A percentile compares a stretch with the other conserved stretches of the same genome.
phyloP scores from a whole-genome alignment of 1,284 basidiomycete species.

The Ceratobasidium sp. region DNA sequence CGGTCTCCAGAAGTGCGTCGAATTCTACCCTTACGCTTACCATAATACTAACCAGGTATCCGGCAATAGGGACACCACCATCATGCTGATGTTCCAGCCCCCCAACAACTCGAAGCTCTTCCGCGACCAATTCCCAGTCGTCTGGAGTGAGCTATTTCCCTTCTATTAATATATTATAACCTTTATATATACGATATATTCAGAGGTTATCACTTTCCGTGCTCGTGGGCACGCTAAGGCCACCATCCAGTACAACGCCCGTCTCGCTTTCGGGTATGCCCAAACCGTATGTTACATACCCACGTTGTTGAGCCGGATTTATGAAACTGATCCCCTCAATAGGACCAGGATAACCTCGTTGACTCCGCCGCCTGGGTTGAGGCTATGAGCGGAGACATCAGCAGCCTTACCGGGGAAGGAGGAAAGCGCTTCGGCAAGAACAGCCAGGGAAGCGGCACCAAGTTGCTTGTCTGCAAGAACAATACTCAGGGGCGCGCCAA shows the following conservation, averaged over 20 bases:
- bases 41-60: not conserved
- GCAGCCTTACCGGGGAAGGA: not conserved
- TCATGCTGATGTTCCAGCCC: conserved; percentile 17
- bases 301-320: no score
- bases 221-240: conserved; percentile 30
- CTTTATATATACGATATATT: not conserved
- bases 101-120: not conserved
- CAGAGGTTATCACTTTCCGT: conserved; percentile 36
- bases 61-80: not conserved
- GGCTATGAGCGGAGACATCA: conserved; percentile 14
- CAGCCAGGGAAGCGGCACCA: conserved; percentile 16
- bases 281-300: no score
- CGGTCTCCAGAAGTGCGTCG: conserved; percentile 1
- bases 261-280: conserved; percentile 32
- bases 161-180: not conserved
- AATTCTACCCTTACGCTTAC: not conserved
- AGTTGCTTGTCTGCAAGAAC: conserved; percentile 27
- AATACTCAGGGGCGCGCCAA: conserved; percentile 13
- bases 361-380: conserved; percentile 12
- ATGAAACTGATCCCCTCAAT: not conserved
- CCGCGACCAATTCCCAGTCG: conserved; percentile 9
- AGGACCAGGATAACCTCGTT: conserved; percentile 20
- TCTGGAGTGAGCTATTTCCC: conserved; percentile 10
- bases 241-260: conserved; percentile 2
- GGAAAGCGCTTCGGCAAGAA: conserved; percentile 12